phyloP scores from a whole-genome alignment of 352 stramenopile species.

The Peronospora farinosa region DNA sequence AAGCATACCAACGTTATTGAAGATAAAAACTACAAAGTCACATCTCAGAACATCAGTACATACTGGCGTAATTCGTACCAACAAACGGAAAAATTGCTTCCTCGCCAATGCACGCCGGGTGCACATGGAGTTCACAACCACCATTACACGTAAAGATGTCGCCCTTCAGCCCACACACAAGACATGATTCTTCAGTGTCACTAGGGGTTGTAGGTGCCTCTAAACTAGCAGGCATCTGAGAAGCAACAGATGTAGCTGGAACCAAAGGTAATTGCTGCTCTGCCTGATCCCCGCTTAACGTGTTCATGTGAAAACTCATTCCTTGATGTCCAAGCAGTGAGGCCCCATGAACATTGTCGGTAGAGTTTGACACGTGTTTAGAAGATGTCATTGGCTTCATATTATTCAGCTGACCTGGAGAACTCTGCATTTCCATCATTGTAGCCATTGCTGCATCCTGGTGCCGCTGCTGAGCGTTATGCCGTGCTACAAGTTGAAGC shows the following conservation, averaged over 20 bases:
- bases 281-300: constrained; percentile 1
- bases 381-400: not conserved
- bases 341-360: constrained; percentile 13
- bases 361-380: constrained; percentile 8
- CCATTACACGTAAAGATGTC: constrained; percentile 52
- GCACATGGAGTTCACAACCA: constrained; percentile 52
- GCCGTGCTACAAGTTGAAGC: constrained; percentile 4
- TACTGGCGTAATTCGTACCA: constrained; percentile 29
- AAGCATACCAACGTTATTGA: not conserved
- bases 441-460: constrained; percentile 10
- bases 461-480: constrained; percentile 21
- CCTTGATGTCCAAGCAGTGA: constrained; percentile 21
- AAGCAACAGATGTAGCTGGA: constrained; percentile 1
- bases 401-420: constrained; percentile 1
- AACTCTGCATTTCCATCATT: constrained; percentile 19
- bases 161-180: constrained; percentile 47
- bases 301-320: constrained; percentile 1
- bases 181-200: constrained; percentile 28
- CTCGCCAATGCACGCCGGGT: constrained; percentile 55
- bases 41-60: not conserved
- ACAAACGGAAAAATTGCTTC: constrained; percentile 49
- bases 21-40: constrained; percentile 3
- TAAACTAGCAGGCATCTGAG: constrained; percentile 14
- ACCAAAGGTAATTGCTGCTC: constrained; percentile 4
- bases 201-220: constrained; percentile 19